phyloP scores from a whole-genome alignment of 1,139 yeast species.

The Yarrowia galli region DNA sequence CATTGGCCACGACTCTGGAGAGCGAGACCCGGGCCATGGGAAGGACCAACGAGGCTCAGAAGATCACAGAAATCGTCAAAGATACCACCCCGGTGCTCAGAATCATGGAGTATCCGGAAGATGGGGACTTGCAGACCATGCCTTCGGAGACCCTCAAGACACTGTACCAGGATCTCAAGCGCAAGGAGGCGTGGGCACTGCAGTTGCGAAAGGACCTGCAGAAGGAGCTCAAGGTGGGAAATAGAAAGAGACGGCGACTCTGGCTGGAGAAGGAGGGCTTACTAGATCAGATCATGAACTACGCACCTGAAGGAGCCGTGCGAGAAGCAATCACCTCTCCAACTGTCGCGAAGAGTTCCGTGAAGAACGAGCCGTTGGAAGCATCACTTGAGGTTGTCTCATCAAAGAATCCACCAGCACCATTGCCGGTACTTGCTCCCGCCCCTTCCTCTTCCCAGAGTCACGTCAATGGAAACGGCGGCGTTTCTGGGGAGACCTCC shows the following conservation, averaged over 20 bases:
- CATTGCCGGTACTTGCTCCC: not conserved
- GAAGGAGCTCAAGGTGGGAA: slow-evolving; percentile 53
- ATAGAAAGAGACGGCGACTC: slow-evolving; percentile 54
- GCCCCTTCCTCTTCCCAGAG: not conserved
- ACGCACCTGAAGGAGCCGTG: not conserved
- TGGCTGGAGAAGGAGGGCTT: slow-evolving; percentile 68
- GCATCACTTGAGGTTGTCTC: not conserved
- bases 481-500: not conserved
- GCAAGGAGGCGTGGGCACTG: slow-evolving; percentile 57
- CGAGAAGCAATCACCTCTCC: not conserved
- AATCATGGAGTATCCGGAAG: slow-evolving; percentile 37
- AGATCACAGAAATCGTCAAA: slow-evolving; percentile 15
- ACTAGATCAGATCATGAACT: slow-evolving; percentile 52
- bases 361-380: not conserved
- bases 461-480: not conserved
- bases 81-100: slow-evolving; percentile 9
- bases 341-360: not conserved
- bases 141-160: slow-evolving; percentile 45
- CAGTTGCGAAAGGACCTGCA: slow-evolving; percentile 59
- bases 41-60: slow-evolving; percentile 11
- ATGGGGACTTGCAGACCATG: slow-evolving; percentile 40
- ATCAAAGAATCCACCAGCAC: not conserved
- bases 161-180: slow-evolving; percentile 49
- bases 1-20: slow-evolving; percentile 28
- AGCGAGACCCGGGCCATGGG: slow-evolving; percentile 23